These are phyloP conservation scores for Saccharomyces hybrid DNA, from an alignment of 1,139 yeast genomes.

Conservation along the genomic window DNA sequence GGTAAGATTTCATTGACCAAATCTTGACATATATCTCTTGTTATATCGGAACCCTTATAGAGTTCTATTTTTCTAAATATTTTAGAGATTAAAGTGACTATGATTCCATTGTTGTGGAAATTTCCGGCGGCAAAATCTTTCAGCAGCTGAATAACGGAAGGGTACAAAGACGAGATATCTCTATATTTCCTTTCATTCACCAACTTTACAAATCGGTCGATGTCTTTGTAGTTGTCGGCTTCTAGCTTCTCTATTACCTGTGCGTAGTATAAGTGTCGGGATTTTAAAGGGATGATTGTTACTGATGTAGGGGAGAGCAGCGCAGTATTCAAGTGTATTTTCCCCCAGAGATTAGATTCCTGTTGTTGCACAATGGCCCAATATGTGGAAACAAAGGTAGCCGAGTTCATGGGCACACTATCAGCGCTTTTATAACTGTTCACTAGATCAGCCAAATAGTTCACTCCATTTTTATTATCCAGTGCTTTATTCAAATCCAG, in stretches of 20 bases:
- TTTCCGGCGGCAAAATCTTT: conserved; percentile 27
- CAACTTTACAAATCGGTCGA: conserved; percentile 14
- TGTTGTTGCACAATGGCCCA: conserved; percentile 28
- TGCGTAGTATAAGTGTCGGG: conserved; percentile 18
- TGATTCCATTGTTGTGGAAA: conserved; percentile 15
- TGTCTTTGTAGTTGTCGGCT: conserved; percentile 10
- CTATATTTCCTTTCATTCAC: conserved; percentile 14
- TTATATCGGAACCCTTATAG: conserved; percentile 22
- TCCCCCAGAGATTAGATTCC: conserved; percentile 26
- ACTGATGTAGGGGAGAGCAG: conserved; percentile 26
- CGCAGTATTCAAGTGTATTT: conserved; percentile 21
- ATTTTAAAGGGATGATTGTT: conserved; percentile 22
- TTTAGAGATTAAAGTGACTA: conserved; percentile 18
- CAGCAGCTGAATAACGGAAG: conserved; percentile 15
- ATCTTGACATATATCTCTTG: conserved; percentile 23
- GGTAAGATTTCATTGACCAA: conserved; percentile 15
- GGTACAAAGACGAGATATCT: conserved; percentile 8
- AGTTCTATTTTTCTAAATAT: conserved; percentile 20
- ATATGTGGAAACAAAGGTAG: conserved; percentile 22
- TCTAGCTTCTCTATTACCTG: conserved; percentile 11
- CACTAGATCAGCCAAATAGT: conserved; percentile 7
- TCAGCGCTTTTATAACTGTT: neutral
- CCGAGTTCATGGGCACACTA: conserved; percentile 9
- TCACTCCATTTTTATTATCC: conserved; percentile 1
- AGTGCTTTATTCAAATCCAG: conserved; percentile 23